phyloP scores from a whole-genome alignment of 164 flowering plant genomes.

The Berberis thunbergii region DNA sequence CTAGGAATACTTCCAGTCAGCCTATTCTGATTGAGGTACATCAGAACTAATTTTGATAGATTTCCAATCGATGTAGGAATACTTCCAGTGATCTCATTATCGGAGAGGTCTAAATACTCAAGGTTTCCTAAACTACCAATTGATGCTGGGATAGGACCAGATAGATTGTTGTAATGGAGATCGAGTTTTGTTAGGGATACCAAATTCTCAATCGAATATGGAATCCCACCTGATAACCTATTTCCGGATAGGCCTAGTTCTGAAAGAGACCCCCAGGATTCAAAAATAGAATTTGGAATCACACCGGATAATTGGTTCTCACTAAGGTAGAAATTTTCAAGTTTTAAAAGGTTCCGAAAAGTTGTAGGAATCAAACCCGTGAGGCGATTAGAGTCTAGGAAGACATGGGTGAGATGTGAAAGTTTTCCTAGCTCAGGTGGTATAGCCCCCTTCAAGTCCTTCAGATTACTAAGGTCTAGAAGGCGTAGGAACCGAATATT shows the following conservation, averaged over 20 bases:
- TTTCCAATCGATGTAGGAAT: slow-evolving; percentile 44
- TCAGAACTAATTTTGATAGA: slow-evolving; percentile 19
- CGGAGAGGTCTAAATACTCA: slow-evolving; percentile 34
- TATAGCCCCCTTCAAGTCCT: slow-evolving; percentile 37
- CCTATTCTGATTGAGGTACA: slow-evolving; percentile 41
- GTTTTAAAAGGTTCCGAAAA: slow-evolving; percentile 22
- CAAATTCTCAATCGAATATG: slow-evolving; percentile 32
- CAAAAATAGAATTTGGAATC: slow-evolving; percentile 22
- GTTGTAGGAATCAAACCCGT: slow-evolving; percentile 42
- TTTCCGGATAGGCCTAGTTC: slow-evolving; percentile 47
- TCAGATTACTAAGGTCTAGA: slow-evolving; percentile 55
- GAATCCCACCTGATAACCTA: slow-evolving; percentile 34
- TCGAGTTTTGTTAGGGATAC: slow-evolving; percentile 24
- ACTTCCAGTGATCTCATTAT: slow-evolving; percentile 38
- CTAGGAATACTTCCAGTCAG: slow-evolving; percentile 47
- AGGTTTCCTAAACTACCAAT: slow-evolving; percentile 42
- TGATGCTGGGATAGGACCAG: slow-evolving; percentile 36
- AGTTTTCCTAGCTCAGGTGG: slow-evolving; percentile 50
- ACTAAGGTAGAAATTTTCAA: slow-evolving; percentile 35
- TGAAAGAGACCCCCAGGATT: slow-evolving; percentile 20
- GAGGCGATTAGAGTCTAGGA: slow-evolving; percentile 40
- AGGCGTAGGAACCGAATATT: slow-evolving; percentile 34
- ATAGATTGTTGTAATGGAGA: slow-evolving; percentile 32
- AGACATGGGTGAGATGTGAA: slow-evolving; percentile 26
- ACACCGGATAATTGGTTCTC: slow-evolving; percentile 38